These are phyloP conservation scores for Naegleria fowleri DNA, from an alignment of 208 protist species.

Conservation along the genomic window DNA sequence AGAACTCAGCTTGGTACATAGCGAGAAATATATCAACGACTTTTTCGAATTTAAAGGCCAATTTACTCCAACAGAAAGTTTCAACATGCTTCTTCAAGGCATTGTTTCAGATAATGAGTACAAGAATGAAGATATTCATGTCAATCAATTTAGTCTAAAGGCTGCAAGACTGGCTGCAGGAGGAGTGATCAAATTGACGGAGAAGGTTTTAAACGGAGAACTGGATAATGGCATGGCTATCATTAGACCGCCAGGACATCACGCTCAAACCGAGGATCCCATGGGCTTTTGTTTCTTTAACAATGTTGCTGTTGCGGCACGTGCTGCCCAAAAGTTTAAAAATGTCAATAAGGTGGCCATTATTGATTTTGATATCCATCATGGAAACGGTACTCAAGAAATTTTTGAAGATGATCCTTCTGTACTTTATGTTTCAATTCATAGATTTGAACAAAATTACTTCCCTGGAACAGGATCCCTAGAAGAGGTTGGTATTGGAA, in stretches of 20 bases:
- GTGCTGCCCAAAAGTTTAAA: conserved; percentile 55
- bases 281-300: conserved; percentile 83
- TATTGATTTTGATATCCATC: conserved; percentile 89
- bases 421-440: conserved; percentile 83
- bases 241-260: conserved; percentile 61
- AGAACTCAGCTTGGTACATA: background rate
- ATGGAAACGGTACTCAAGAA: conserved; percentile 86
- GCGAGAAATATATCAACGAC: background rate
- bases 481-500: conserved; percentile 42
- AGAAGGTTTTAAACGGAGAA: conserved; percentile 38
- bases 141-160: background rate
- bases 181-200: conserved; percentile 32
- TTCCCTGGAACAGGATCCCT: conserved; percentile 77
- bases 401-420: conserved; percentile 79
- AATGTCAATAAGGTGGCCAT: conserved; percentile 62
- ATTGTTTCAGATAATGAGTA: background rate
- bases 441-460: conserved; percentile 65
- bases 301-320: conserved; percentile 76
- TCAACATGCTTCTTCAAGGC: background rate
- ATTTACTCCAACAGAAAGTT: background rate
- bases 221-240: conserved; percentile 49
- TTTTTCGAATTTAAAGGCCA: background rate
- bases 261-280: conserved; percentile 52
- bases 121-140: background rate
- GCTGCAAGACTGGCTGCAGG: conserved; percentile 38